phyloP scores from a whole-genome alignment of 805 yeast species.

The Candida adriatica region DNA sequence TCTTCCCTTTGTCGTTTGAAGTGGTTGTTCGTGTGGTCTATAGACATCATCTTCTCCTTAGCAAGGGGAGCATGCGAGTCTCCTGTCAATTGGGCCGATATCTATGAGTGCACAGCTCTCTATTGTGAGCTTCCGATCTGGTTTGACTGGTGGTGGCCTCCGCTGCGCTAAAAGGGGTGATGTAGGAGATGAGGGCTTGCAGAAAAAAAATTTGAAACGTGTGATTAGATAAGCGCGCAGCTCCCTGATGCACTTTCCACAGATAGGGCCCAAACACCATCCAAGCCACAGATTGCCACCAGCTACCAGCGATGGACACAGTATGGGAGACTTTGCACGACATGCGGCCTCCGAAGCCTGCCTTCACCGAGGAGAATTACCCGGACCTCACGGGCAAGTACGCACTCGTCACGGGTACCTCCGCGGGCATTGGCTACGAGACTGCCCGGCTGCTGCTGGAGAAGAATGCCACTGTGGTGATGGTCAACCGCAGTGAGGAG shows the following conservation, averaged over 20 bases:
- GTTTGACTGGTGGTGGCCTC: too few species aligned
- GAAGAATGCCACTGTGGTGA: constrained; percentile 30
- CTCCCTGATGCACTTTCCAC: too few species aligned
- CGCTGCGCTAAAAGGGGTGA: neutral
- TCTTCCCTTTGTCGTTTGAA: constrained; percentile 22
- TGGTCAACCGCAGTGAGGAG: constrained; percentile 30
- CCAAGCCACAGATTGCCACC: too few species aligned
- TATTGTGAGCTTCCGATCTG: neutral
- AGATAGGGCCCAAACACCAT: too few species aligned
- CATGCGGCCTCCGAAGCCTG: neutral
- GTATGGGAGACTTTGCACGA: constrained; percentile 1
- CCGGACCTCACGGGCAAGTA: constrained; percentile 20
- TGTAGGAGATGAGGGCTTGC: neutral
- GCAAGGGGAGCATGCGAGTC: neutral
- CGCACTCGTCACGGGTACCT: constrained; percentile 26
- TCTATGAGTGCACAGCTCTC: neutral
- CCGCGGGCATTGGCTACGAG: constrained; percentile 30
- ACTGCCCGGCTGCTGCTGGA: constrained; percentile 25
- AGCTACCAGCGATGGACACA: constrained; percentile 1
- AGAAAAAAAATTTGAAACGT: too few species aligned
- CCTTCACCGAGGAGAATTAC: constrained; percentile 17
- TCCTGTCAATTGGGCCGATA: neutral
- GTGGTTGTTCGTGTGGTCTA: constrained; percentile 21
- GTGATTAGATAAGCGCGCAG: too few species aligned
- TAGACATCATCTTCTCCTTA: constrained; percentile 21